phyloP scores from a whole-genome alignment of 371 early-diverging fungal species.

The Apophysomyces ossiformis region DNA sequence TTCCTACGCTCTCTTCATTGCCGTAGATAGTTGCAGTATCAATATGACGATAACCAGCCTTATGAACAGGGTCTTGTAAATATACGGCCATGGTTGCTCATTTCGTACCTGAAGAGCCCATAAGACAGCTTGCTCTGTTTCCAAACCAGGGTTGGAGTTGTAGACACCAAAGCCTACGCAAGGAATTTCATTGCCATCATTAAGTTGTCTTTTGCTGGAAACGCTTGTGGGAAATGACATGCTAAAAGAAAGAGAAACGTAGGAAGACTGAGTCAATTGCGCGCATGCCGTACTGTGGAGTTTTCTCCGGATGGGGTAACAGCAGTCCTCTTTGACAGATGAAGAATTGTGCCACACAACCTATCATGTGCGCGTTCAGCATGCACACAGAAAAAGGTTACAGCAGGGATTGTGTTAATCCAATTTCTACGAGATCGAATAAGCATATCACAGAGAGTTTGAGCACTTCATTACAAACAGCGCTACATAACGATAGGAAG shows the following conservation, averaged over 20 bases:
- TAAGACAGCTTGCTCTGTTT: conserved; percentile 47
- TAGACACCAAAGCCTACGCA: conserved; percentile 50
- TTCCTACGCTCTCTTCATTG: conserved; percentile 55
- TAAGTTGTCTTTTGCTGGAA: conserved; percentile 21
- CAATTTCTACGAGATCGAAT: too few relatives aligned
- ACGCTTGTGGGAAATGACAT: conserved; percentile 14
- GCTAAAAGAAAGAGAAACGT: not conserved
- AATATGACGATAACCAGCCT: conserved; percentile 60
- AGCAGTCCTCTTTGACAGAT: too few relatives aligned
- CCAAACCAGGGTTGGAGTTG: conserved; percentile 35
- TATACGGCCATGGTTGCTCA: not conserved
- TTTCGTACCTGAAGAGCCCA: conserved; percentile 48
- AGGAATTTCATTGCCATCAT: conserved; percentile 39
- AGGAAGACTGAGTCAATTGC: too few relatives aligned
- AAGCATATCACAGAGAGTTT: too few relatives aligned
- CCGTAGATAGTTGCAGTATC: conserved; percentile 51
- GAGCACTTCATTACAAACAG: too few relatives aligned
- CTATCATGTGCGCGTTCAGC: too few relatives aligned
- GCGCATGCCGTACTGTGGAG: too few relatives aligned
- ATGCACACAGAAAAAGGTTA: too few relatives aligned
- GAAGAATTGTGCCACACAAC: too few relatives aligned
- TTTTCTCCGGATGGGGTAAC: too few relatives aligned
- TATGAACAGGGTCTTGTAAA: not conserved
- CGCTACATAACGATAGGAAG: too few relatives aligned
- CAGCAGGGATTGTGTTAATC: too few relatives aligned